These are phyloP conservation scores for Sugiyamaella neomexicana DNA, from an alignment of 1,139 yeast species.

Conservation along the genomic window DNA sequence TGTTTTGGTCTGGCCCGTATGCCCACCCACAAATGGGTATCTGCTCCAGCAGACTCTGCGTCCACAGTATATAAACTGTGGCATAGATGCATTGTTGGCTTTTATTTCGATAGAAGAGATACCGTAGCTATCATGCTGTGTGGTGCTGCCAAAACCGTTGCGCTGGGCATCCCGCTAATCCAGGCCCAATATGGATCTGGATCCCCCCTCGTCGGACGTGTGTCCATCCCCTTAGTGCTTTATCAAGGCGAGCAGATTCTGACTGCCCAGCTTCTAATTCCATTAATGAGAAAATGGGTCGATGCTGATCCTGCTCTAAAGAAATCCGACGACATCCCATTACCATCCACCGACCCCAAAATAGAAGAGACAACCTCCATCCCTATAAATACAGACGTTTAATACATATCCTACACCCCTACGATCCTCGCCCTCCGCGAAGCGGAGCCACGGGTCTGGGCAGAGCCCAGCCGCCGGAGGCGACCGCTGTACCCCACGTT, in stretches of 20 bases:
- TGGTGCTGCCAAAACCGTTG: slow-evolving; percentile 93
- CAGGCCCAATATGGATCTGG: slow-evolving; percentile 75
- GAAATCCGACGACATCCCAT: slow-evolving; percentile 6
- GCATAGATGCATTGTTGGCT: slow-evolving; percentile 47
- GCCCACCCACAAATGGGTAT: slow-evolving; percentile 44
- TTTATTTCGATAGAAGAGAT: slow-evolving; percentile 67
- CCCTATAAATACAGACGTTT: neutral
- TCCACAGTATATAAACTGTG: slow-evolving; percentile 46
- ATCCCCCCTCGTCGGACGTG: slow-evolving; percentile 62
- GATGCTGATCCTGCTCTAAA: slow-evolving; percentile 12
- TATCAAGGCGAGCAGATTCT: slow-evolving; percentile 87
- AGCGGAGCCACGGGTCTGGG: neutral
- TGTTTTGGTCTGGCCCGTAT: slow-evolving; percentile 57
- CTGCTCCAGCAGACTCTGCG: slow-evolving; percentile 49
- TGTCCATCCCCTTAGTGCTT: slow-evolving; percentile 76
- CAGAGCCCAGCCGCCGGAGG: neutral
- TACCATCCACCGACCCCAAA: neutral
- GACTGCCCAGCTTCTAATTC: slow-evolving; percentile 67
- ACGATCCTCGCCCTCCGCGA: neutral
- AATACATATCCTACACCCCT: neutral
- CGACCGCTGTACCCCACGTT: neutral
- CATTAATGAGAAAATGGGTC: slow-evolving; percentile 68
- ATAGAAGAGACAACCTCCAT: neutral
- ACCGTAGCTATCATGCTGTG: slow-evolving; percentile 80
- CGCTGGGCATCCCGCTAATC: slow-evolving; percentile 79